Percentiles rank a stretch among this genome's conserved stretches.
Evolutionary conservation across 768 basidiomycete genomes (phyloP).

Genomic region (Leccinum boreale): DNA sequence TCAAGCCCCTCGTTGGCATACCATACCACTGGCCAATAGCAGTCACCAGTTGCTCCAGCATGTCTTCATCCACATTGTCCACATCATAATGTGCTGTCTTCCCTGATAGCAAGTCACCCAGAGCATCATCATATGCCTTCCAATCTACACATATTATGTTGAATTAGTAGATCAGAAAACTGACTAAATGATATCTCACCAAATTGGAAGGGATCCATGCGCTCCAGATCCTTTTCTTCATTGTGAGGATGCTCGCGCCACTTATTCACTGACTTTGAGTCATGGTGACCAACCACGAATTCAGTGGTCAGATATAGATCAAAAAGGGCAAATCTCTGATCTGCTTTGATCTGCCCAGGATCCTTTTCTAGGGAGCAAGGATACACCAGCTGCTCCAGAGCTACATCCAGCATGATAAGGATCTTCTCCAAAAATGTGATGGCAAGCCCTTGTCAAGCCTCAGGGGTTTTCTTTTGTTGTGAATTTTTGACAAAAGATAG

Average conservation of each 20-base stretch:
- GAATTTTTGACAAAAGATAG: not conserved
- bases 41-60: not conserved
- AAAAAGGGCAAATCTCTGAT: not conserved
- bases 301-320: not conserved
- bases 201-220: not conserved
- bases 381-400: not conserved
- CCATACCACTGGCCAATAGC: not conserved
- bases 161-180: not conserved
- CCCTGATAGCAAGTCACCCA: not conserved
- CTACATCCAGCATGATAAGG: not conserved
- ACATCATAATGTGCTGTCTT: not conserved
- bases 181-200: not conserved
- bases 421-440: not conserved
- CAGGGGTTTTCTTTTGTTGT: rapidly evolving
- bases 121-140: not conserved
- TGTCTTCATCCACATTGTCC: not conserved
- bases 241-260: not conserved
- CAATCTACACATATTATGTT: not conserved
- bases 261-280: not conserved
- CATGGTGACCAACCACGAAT: not conserved
- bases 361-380: not conserved
- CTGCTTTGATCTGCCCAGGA: too few species aligned
- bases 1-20: not conserved
- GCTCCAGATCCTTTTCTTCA: not conserved
- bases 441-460: not conserved